Percentiles rank a stretch among this genome's conserved stretches.
Conservation (phyloP, 2,329 filamentous ascomycete genomes). For the Diaporthe destruens region DNA sequence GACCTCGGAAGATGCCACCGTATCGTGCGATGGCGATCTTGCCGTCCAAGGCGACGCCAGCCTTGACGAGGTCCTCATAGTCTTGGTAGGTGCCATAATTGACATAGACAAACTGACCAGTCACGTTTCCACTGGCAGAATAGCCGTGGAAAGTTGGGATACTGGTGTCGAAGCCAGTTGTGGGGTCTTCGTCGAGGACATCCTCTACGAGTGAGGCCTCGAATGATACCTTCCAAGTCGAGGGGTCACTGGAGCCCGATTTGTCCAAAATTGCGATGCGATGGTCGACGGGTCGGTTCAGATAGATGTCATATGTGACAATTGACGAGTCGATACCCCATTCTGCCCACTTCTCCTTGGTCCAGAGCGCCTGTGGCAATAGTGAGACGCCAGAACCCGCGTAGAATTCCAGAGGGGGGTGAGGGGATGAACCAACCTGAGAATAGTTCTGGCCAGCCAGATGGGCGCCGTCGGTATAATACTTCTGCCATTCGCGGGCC, state of each 20-base stretch:
- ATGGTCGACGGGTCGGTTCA: constrained; percentile 82
- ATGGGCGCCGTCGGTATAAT: constrained; percentile 83
- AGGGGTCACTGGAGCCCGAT: constrained; percentile 48
- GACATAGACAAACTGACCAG: constrained; percentile 79
- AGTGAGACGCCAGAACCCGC: constrained; percentile 35
- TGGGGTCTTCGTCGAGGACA: constrained; percentile 84
- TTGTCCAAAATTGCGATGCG: constrained; percentile 75
- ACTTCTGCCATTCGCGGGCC: constrained; percentile 79
- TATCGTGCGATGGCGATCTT: constrained; percentile 86
- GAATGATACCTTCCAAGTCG: constrained; percentile 74
- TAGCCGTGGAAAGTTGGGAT: constrained; percentile 89
- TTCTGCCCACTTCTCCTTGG: constrained; percentile 77
- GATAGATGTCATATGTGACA: constrained; percentile 79
- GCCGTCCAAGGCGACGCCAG: constrained; percentile 77
- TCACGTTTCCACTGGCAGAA: constrained; percentile 82
- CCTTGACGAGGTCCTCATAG: constrained; percentile 76
- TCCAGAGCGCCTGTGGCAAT: constrained; percentile 73
- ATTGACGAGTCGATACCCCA: constrained; percentile 76
- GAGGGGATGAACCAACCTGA: constrained; percentile 59
- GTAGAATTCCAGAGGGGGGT: neutral
- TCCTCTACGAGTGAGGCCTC: constrained; percentile 88
- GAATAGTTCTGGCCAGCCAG: constrained; percentile 83
- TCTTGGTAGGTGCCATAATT: constrained; percentile 83
- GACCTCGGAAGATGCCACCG: constrained; percentile 80
- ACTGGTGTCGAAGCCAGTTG: constrained; percentile 76